A percentile compares a stretch with the other conserved stretches of the same genome.
These are phyloP conservation scores for Stephania yunnanensis DNA, from an alignment of 164 flowering plant species.

Conservation along the genomic window DNA sequence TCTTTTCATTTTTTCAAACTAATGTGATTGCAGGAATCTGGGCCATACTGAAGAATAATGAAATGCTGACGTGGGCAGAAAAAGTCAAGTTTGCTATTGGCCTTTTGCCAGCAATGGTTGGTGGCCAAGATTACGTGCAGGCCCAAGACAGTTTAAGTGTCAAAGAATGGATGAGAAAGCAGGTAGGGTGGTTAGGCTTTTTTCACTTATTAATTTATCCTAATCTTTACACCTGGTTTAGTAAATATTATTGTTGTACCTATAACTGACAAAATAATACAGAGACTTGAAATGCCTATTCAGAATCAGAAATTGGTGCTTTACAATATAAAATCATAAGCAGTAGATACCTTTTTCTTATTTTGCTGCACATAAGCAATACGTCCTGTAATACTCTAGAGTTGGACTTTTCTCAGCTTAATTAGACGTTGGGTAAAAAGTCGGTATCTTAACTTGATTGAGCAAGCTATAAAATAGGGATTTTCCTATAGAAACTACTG, in stretches of 20 bases:
- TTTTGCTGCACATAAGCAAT: too few species aligned
- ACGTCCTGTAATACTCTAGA: too few species aligned
- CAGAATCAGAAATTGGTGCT: too few species aligned
- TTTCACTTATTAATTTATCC: background rate
- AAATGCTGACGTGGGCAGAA: constrained; percentile 97
- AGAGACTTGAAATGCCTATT: too few species aligned
- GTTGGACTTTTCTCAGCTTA: too few species aligned
- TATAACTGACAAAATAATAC: too few species aligned
- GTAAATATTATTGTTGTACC: background rate
- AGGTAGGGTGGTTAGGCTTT: constrained; percentile 34
- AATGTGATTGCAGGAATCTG: constrained; percentile 59
- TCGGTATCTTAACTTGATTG: too few species aligned
- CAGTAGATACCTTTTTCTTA: too few species aligned
- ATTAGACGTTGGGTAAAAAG: too few species aligned
- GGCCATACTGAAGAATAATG: constrained; percentile 94
- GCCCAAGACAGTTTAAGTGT: constrained; percentile 94
- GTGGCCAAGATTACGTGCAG: constrained; percentile 96
- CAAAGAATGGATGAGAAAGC: constrained; percentile 94
- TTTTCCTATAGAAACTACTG: too few species aligned
- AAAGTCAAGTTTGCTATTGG: constrained; percentile 93
- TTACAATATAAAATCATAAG: too few species aligned
- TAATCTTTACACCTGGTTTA: background rate
- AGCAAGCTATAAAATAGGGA: too few species aligned
- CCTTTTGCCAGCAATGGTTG: constrained; percentile 88
- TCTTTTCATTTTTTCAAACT: background rate